Conservation (phyloP, 208 protist species). For the Crithidia acanthocephali region DNA sequence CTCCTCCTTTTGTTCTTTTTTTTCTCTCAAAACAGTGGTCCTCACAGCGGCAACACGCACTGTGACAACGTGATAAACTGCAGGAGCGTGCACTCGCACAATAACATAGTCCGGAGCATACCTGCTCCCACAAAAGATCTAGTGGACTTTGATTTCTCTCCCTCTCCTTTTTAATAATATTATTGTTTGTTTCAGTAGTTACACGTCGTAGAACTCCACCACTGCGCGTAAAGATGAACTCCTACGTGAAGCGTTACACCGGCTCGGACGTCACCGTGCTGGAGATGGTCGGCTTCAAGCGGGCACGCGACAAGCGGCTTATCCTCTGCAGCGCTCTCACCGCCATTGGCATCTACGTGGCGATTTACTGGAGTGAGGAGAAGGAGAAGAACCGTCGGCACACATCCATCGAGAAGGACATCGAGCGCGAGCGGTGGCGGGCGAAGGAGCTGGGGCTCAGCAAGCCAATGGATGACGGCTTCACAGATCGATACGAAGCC, state of each 20-base stretch:
- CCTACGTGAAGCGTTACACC: constrained; percentile 56
- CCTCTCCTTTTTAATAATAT: too few relatives aligned
- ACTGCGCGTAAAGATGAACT: constrained; percentile 67
- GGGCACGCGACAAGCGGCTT: constrained; percentile 47
- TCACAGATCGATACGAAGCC: constrained; percentile 54
- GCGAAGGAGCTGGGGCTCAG: constrained; percentile 64
- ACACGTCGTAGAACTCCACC: too few relatives aligned
- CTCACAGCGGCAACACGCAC: too few relatives aligned
- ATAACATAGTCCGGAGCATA: too few relatives aligned
- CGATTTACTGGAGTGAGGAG: constrained; percentile 68
- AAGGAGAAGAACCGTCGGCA: constrained; percentile 55
- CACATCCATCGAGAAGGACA: constrained; percentile 79
- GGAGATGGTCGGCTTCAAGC: constrained; percentile 57
- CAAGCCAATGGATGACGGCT: constrained; percentile 65
- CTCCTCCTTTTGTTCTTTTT: background rate
- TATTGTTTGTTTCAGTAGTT: too few relatives aligned
- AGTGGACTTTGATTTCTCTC: too few relatives aligned
- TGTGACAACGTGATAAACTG: too few relatives aligned
- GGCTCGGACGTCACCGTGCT: constrained; percentile 38
- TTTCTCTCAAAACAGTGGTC: background rate
- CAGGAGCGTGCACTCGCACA: too few relatives aligned
- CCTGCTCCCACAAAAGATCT: too few relatives aligned
- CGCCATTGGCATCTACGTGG: constrained; percentile 50
- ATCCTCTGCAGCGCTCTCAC: constrained; percentile 40
- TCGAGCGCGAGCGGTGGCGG: constrained; percentile 80